Evolutionary conservation across 2,329 filamentous ascomycete species (phyloP), one percentile per base, ranked within the genome.

Genomic region (Emmonsiellopsis sp.): DNA sequence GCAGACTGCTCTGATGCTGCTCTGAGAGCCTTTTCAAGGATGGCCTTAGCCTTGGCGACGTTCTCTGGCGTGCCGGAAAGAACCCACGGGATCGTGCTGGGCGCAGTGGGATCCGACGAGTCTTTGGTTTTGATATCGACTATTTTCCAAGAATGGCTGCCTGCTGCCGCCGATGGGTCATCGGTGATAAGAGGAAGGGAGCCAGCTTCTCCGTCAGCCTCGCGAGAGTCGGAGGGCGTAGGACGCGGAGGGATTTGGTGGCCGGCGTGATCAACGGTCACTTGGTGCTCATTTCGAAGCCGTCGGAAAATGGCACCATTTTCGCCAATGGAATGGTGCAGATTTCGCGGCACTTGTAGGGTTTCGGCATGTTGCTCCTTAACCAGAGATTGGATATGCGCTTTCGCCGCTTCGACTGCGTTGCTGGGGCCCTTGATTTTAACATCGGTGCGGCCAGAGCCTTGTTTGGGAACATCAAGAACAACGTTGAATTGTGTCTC

Each of bases 301-400:
- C 84, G 86, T 60, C 92, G 88, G 86, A 97, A 96, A 74, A 97
- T 87, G 62, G 90, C 85, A 1, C 92, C 93, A 59, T 92, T 91
- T 68, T 95, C 92, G 8, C 70, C 61, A 60, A 98, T 80, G 55
- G 79, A 74, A 68, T 97, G 88, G 74, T 98, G 93, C 56, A 93
- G 76, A 61, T 84, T 82, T 55, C 84, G 82, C 9, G 93, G 92
- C 7, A 98, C 81, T 61, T 86, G 79, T n/a, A 97, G 72, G 0
- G 87, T 93, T 77, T 93, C 89, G 57, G 88, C 88, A 68, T 93
- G 85, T 66, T 92, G 87, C 61, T 91, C 85, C 77, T 95, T 92
- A 58, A 91, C 79, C 51, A 95, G 72, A 50, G 81, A 72, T 48
- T 67, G 58, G 58, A 98, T 90, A 71, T 96, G 90, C 55, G 84